Evolutionary conservation across 306 rosid genomes (phyloP).

Genomic region (Acacia melanoxylon): DNA sequence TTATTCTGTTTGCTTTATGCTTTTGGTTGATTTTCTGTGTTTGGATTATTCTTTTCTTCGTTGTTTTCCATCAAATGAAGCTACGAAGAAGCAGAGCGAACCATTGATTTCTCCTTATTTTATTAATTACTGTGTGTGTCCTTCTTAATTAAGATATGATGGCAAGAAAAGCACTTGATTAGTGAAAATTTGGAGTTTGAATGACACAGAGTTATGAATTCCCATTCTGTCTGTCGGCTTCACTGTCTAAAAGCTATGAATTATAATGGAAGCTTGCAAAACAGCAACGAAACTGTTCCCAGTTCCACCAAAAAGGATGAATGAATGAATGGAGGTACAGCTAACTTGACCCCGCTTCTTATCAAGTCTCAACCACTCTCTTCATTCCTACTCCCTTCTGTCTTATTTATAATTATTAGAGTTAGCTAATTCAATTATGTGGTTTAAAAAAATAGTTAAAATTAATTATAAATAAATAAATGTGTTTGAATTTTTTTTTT

Average conservation of each 20-base stretch:
- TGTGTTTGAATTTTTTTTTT: no score
- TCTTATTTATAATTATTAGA: no score
- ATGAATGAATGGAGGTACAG: not conserved
- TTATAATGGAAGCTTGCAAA: not conserved
- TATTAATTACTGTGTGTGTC: not conserved
- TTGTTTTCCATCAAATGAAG: not conserved
- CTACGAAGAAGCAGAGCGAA: not conserved
- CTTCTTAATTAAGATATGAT: not conserved
- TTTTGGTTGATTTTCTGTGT: not conserved
- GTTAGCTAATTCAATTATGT: no score
- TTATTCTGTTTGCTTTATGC: not conserved
- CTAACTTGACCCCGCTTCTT: not conserved
- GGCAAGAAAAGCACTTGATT: not conserved
- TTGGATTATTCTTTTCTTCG: not conserved
- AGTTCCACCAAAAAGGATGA: slow-evolving; percentile 6
- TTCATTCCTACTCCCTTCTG: not conserved
- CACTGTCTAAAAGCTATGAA: not conserved
- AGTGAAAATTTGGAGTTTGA: not conserved
- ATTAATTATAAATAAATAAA: no score
- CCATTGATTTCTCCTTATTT: not conserved
- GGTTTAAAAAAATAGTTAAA: no score
- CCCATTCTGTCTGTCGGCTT: no score
- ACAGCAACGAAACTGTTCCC: not conserved
- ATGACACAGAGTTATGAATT: not conserved
- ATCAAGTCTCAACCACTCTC: not conserved